Conservation (phyloP, 768 basidiomycete species). For the Lactarius indigo region DNA sequence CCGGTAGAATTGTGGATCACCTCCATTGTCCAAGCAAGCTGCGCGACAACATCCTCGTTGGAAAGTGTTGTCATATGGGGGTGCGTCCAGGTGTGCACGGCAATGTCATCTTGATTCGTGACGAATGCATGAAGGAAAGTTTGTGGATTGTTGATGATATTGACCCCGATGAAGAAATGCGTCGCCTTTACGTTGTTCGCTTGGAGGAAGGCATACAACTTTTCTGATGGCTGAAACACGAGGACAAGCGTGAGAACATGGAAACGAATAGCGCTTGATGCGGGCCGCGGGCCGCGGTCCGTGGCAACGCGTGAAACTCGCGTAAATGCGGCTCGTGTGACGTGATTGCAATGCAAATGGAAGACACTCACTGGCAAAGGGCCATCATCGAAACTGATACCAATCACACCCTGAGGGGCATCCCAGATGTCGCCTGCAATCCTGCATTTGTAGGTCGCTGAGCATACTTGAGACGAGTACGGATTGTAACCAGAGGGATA, state of each 20-base stretch:
- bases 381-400: slow-evolving; percentile 77
- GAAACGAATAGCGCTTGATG: too few species aligned
- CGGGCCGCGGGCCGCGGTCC: not conserved
- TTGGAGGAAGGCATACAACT: slow-evolving; percentile 63
- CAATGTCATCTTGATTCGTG: slow-evolving; percentile 36
- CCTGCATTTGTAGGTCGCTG: slow-evolving; percentile 58
- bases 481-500: slow-evolving; percentile 43
- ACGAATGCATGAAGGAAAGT: slow-evolving; percentile 52
- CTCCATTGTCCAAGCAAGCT: slow-evolving; percentile 53
- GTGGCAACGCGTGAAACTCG: not conserved
- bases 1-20: slow-evolving; percentile 48
- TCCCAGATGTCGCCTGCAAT: slow-evolving; percentile 67
- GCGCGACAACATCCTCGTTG: slow-evolving; percentile 43
- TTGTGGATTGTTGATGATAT: slow-evolving; percentile 58
- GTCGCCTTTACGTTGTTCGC: slow-evolving; percentile 68
- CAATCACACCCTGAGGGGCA: slow-evolving; percentile 66
- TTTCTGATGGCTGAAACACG: slow-evolving; percentile 32
- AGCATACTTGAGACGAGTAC: slow-evolving; percentile 58
- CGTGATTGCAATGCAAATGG: not conserved
- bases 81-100: slow-evolving; percentile 45
- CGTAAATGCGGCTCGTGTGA: not conserved
- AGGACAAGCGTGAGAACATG: slow-evolving; percentile 10
- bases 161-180: slow-evolving; percentile 86
- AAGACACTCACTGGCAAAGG: slow-evolving; percentile 46
- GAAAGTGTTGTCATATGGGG: slow-evolving; percentile 48